phyloP scores from a whole-genome alignment of 495 filamentous ascomycete species.

The Penicillium lividum region DNA sequence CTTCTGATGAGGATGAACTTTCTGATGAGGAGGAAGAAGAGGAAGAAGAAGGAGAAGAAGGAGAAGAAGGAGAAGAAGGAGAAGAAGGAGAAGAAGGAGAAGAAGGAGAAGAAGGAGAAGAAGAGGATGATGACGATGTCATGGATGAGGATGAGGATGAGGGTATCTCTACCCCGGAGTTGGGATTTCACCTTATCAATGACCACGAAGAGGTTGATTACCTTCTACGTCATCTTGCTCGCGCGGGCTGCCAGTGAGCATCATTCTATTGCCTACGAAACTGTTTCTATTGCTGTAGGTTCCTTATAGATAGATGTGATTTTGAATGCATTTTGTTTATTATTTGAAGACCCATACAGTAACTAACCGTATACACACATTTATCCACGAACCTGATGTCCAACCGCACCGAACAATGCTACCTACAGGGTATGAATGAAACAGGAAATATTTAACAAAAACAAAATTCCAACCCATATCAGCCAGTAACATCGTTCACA shows the following conservation, averaged over 20 bases:
- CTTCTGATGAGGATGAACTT: too few relatives aligned
- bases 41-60: too few relatives aligned
- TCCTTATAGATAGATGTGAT: not conserved
- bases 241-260: not conserved
- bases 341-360: not conserved
- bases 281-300: not conserved
- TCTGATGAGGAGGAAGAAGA: too few relatives aligned
- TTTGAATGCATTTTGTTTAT: not conserved
- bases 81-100: too few relatives aligned
- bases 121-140: too few relatives aligned
- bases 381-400: not conserved
- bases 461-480: constrained; percentile 4
- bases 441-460: not conserved
- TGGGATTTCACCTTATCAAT: not conserved
- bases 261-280: too few relatives aligned
- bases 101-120: too few relatives aligned
- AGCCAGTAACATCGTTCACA: constrained; percentile 51
- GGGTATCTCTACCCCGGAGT: not conserved
- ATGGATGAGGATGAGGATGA: not conserved
- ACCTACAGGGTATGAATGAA: not conserved
- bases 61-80: too few relatives aligned
- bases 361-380: not conserved
- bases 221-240: not conserved
- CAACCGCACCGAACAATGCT: not conserved
- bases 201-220: not conserved